Conservation (phyloP, 345 rosid genomes). For the Pistacia atlantica region DNA sequence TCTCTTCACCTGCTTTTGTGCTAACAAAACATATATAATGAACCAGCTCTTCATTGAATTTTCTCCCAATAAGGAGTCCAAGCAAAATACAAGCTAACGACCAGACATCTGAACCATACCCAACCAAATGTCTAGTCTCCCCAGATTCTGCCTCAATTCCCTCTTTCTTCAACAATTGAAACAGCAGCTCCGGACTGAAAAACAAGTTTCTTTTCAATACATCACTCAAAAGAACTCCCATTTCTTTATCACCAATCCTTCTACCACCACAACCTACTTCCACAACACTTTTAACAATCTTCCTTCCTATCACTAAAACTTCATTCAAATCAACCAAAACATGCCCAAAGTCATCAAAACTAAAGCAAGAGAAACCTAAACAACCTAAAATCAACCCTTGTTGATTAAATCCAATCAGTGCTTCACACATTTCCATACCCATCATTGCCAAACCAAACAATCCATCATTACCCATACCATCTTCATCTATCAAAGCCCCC, state of each 20-base stretch:
- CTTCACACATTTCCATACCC: slow-evolving; percentile 79
- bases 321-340: slow-evolving; percentile 52
- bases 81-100: slow-evolving; percentile 62
- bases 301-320: slow-evolving; percentile 50
- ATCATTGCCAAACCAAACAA: slow-evolving; percentile 53
- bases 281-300: slow-evolving; percentile 21
- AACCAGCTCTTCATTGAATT: slow-evolving; percentile 41
- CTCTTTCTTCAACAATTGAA: slow-evolving; percentile 44
- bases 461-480: slow-evolving; percentile 33
- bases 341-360: slow-evolving; percentile 64
- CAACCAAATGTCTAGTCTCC: slow-evolving; percentile 28
- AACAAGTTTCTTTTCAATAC: slow-evolving; percentile 40
- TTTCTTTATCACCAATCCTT: slow-evolving; percentile 35
- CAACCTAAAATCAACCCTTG: slow-evolving; percentile 62
- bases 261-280: slow-evolving; percentile 30
- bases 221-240: slow-evolving; percentile 28
- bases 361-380: slow-evolving; percentile 57
- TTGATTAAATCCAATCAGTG: slow-evolving; percentile 49
- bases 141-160: slow-evolving; percentile 28
- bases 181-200: slow-evolving; percentile 71
- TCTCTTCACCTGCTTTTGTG: slow-evolving; percentile 29
- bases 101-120: slow-evolving; percentile 72
- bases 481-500: slow-evolving; percentile 24
- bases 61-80: slow-evolving; percentile 53
- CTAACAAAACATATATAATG: slow-evolving; percentile 31